A percentile compares a stretch with the other conserved stretches of the same genome.
These are phyloP conservation scores for Colletotrichum aenigma DNA, from an alignment of 2,329 filamentous ascomycete species.

Conservation along the genomic window DNA sequence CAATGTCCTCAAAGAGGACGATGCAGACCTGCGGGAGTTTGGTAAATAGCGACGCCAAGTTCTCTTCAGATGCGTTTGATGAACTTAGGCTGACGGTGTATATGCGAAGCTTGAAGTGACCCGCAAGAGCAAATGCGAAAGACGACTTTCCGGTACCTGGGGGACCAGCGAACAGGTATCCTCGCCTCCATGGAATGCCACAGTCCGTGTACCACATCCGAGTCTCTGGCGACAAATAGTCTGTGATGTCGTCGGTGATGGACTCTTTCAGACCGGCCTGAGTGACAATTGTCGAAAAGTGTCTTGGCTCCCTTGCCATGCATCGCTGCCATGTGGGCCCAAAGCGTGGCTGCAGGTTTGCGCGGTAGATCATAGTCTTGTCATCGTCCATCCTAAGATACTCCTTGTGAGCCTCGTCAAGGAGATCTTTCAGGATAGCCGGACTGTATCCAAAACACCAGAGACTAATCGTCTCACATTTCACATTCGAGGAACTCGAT, in stretches of 20 bases:
- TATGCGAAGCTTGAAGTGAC: not conserved
- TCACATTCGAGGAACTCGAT: not conserved
- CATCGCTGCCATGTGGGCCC: not conserved
- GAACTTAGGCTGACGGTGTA: not conserved
- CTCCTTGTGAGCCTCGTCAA: not conserved
- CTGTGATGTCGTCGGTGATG: not conserved
- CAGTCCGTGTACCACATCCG: not conserved
- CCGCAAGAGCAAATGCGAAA: not conserved
- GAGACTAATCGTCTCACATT: not conserved
- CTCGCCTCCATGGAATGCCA: not conserved
- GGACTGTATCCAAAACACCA: not conserved
- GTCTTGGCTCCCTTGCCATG: not conserved
- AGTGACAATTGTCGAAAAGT: not conserved
- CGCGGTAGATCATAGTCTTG: not conserved
- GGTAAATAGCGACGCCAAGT: not conserved
- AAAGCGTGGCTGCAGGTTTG: not conserved
- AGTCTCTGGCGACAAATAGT: not conserved
- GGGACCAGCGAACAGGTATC: not conserved
- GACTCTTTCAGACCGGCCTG: not conserved
- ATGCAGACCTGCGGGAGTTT: not conserved
- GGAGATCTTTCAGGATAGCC: not conserved
- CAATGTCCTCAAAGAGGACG: not conserved
- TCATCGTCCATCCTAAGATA: not conserved
- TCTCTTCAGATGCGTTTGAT: not conserved
- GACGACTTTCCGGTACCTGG: not conserved